Evolutionary conservation across 2,329 filamentous ascomycete species (phyloP), one percentile per base, ranked within the genome.

Genomic region (Geosmithia flava): DNA sequence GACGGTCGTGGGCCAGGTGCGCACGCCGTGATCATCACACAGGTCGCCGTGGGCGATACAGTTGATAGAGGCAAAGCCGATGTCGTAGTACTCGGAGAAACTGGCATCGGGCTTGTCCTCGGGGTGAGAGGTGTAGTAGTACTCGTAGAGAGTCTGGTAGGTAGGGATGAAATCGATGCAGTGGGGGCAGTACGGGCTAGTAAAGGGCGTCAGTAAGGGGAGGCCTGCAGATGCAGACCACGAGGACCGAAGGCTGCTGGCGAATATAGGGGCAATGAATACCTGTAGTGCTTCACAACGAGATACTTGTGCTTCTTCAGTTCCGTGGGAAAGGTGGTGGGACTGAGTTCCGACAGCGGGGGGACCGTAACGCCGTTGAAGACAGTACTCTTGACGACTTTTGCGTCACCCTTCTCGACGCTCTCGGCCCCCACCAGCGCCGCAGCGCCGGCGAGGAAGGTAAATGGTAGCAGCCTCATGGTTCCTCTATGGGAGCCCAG

Each of bases 141-240:
- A 96, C 68, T 98, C 93, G 72, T 97, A 95, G 15, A 91, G 66
- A 5, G 90, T 96, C 67, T 97, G 89, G 73, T 81, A 96, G 46
- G 80, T 83, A 7, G 93, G 93, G 47, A 87, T 88, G 59, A 88
- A 86, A 46, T 76, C 71, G 62, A 76, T 75, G 69, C 90, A 96
- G 65, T 95, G 88, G 44, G 74, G 75, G 65, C 77, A 81, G 54
- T 70, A 78, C 11, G 77, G 77, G 56, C 77, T 80, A 50, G 7
- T 11, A 19, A 29, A 59, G 57, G 62, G 45, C 42, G 52, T 53
- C 29, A 59, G 42, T 3, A 50, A 56, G 49, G 61, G 62, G 47
- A 42, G 47, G 40, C 46, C 44, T 19, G 20, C 13, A 44, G 19
- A 30, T 20, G 5, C 23, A 8, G 13, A 27, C 23, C 23, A 27